Conservation (phyloP, 768 basidiomycete genomes). For the Calocybe gangraenosa region DNA sequence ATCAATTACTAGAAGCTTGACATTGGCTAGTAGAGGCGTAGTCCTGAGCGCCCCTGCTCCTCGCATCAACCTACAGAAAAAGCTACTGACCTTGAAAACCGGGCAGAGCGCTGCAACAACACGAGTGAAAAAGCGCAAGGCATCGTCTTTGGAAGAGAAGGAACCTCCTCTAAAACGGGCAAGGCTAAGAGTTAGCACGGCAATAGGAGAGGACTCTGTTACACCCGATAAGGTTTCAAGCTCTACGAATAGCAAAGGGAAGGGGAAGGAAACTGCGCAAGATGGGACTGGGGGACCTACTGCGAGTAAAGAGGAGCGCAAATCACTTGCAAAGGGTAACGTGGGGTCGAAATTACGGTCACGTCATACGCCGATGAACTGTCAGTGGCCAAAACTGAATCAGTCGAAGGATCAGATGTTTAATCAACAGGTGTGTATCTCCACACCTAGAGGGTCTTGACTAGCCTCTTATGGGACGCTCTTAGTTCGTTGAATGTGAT, state of each 20-base stretch:
- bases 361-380: not conserved
- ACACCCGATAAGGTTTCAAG: not conserved
- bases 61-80: constrained; percentile 10
- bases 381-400: constrained; percentile 24
- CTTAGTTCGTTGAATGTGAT: constrained; percentile 26
- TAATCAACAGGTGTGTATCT: constrained; percentile 24
- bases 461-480: not conserved
- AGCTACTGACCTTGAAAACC: constrained; percentile 10
- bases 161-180: constrained; percentile 31
- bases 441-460: not conserved
- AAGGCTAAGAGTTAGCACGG: constrained; percentile 9
- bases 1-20: not conserved
- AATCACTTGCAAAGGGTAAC: not conserved
- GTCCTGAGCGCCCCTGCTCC: not conserved
- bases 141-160: constrained; percentile 8
- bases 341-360: constrained; percentile 10
- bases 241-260: constrained; percentile 7
- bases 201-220: not conserved
- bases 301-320: constrained; percentile 10
- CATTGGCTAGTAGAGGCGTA: not conserved
- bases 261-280: constrained; percentile 3
- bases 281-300: not conserved
- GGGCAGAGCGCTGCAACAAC: constrained; percentile 25
- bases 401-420: constrained; percentile 22
- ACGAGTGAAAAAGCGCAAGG: constrained; percentile 29